Evolutionary conservation across 2,329 filamentous ascomycete genomes (phyloP), one percentile per base, ranked within the genome.

Genomic region (Colletotrichum paranaense): DNA sequence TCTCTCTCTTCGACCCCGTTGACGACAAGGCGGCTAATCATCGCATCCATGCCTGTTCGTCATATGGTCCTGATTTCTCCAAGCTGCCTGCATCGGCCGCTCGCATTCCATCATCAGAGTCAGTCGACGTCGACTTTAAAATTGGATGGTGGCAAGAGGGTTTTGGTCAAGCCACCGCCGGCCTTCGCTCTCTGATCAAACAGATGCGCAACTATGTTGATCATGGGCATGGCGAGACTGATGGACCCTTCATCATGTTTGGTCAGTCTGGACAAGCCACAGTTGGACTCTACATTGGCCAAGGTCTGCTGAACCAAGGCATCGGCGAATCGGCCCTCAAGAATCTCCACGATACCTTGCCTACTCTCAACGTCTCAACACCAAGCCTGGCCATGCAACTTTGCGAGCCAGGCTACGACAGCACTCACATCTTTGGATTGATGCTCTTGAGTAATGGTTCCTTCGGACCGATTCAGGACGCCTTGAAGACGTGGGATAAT

Each of bases 201-300:
- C 78, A 82, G 71, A 76, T 80, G 53, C 78, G 80, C 73, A 67
- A 76, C 65, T 82, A 81, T 68, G 64, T 79, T 16, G 66, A 76
- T 4, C 63, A 75, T 52, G 79, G 79, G 30, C 73, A 80, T 57
- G 76, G 73, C 26, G 16, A 70, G 28, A 28, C 69, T 3, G 75
- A 77, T 35, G 58, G 64, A 24, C 73, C 79, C 8, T 75, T 78
- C 53, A 78, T 81, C 32, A 67, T 83, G 26, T 83, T 78, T 74
- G 80, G 76, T 7, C 78, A 77, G 71, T 79, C 76, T 59, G 78
- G 76, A 3, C 76, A 77, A 53, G 78, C 78, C 49, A 78, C 78
- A 14, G 68, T 81, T 26, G 81, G 83, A 58, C 46, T 84, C 56
- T 84, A 84, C 68, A 79, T 84, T n/a, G 82, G 83, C 73, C 77